phyloP scores from a whole-genome alignment of 192 early-diverging fungal genomes.

The Irineochytrium annulatum region DNA sequence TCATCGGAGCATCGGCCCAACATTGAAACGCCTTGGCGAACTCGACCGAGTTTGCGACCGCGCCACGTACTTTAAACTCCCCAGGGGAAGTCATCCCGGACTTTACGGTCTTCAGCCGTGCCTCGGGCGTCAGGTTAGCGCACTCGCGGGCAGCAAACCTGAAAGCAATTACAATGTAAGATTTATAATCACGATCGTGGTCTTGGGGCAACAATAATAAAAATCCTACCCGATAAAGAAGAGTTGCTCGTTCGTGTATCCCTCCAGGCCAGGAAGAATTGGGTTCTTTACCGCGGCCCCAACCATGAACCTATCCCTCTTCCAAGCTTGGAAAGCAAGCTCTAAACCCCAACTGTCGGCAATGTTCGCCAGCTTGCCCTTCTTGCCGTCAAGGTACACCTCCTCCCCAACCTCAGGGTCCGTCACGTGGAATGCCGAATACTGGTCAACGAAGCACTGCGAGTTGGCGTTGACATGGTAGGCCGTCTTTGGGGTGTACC shows the following conservation, averaged over 20 bases:
- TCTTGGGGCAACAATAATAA: slow-evolving; percentile 16
- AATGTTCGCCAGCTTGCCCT: slow-evolving; percentile 61
- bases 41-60: slow-evolving; percentile 57
- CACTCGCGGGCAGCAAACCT: slow-evolving; percentile 37
- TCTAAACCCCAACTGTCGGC: slow-evolving; percentile 66
- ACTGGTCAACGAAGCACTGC: slow-evolving; percentile 63
- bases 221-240: slow-evolving; percentile 31
- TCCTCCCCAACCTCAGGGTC: slow-evolving; percentile 29
- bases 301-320: background rate
- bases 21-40: slow-evolving; percentile 74
- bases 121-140: slow-evolving; percentile 11
- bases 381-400: slow-evolving; percentile 49
- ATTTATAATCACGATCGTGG: background rate
- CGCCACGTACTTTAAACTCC: slow-evolving; percentile 67
- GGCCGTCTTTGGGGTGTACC: slow-evolving; percentile 68
- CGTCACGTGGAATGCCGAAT: slow-evolving; percentile 44
- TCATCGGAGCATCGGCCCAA: slow-evolving; percentile 55
- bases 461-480: slow-evolving; percentile 45
- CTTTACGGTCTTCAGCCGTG: slow-evolving; percentile 34
- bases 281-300: slow-evolving; percentile 24
- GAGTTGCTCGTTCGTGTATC: slow-evolving; percentile 37
- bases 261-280: slow-evolving; percentile 33
- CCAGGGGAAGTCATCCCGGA: slow-evolving; percentile 65
- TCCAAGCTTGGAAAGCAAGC: slow-evolving; percentile 41
- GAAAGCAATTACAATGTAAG: background rate